Percentiles rank a stretch among this genome's conserved stretches.
Conservation (phyloP, 345 rosid genomes). For the Pistacia integerrima region DNA sequence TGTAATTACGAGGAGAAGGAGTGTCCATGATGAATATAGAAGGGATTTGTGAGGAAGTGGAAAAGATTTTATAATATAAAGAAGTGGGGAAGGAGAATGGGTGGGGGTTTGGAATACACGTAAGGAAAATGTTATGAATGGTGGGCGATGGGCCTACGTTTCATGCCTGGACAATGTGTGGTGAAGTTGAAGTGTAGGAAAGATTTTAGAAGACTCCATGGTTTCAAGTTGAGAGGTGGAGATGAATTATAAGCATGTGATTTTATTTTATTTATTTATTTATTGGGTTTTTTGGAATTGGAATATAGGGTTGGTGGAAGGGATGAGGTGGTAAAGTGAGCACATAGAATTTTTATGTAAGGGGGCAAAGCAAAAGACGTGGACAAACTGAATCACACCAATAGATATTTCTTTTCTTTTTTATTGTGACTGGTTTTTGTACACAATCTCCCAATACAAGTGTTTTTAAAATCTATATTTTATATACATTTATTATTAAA, state of each 20-base stretch:
- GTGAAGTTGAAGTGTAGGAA: background rate
- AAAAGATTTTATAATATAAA: background rate
- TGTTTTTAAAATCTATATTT: too few relatives aligned
- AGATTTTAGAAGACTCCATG: background rate
- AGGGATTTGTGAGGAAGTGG: background rate
- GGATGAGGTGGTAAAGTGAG: background rate
- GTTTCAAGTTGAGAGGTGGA: background rate
- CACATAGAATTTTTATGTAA: background rate
- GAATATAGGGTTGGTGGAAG: background rate
- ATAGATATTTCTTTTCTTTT: background rate
- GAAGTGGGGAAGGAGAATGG: constrained; percentile 13
- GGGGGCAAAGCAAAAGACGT: background rate
- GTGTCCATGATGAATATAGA: background rate
- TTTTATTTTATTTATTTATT: background rate
- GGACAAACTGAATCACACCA: background rate
- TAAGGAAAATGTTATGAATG: constrained; percentile 36
- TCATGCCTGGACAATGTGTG: constrained; percentile 28
- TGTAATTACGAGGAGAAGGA: too few relatives aligned
- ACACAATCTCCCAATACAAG: too few relatives aligned
- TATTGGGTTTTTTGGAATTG: background rate
- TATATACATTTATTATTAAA: too few relatives aligned
- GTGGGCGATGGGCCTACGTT: constrained; percentile 44
- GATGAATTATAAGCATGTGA: background rate
- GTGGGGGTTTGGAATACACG: constrained; percentile 34
- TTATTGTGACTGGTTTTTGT: too few relatives aligned